phyloP scores from a whole-genome alignment of 257 asterid species.

The Coffea eugenioides region DNA sequence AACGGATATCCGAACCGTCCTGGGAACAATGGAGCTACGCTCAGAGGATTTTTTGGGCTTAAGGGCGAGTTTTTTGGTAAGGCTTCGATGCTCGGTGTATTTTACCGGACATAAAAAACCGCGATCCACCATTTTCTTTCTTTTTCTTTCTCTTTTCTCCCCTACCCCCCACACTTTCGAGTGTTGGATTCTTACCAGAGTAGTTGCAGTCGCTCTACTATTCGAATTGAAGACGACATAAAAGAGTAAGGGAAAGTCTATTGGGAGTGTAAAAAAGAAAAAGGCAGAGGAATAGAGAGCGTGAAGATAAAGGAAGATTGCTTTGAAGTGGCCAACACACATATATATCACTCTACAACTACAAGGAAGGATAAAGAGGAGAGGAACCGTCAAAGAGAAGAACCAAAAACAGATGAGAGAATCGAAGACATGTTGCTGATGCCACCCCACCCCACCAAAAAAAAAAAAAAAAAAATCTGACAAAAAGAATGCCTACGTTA shows the following conservation, averaged over 20 bases:
- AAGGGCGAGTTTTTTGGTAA: constrained; percentile 40
- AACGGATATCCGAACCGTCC: constrained; percentile 47
- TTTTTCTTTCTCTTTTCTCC: not conserved
- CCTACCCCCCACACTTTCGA: constrained; percentile 2
- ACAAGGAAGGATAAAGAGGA: constrained; percentile 12
- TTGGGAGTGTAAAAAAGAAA: not conserved
- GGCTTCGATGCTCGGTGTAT: constrained; percentile 55
- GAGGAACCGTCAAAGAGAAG: constrained; percentile 36
- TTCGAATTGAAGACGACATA: constrained; percentile 9
- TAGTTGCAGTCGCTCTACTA: not conserved
- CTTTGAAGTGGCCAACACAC: constrained; percentile 13
- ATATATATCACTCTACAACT: constrained; percentile 4
- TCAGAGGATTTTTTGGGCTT: constrained; percentile 24
- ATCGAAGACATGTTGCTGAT: constrained; percentile 28
- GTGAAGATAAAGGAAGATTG: constrained; percentile 26
- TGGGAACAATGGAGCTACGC: constrained; percentile 21
- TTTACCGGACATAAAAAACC: constrained; percentile 50
- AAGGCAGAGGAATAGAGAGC: not conserved
- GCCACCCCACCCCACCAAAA: not conserved
- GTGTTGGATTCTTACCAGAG: not conserved
- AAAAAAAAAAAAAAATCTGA: constrained; percentile 31
- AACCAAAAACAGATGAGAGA: constrained; percentile 22
- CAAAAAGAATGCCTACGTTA: constrained; percentile 34
- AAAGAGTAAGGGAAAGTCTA: not conserved
- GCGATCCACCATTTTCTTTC: constrained; percentile 61